These are phyloP conservation scores for Lipomyces starkeyi DNA, from an alignment of 805 yeast species.

Conservation along the genomic window DNA sequence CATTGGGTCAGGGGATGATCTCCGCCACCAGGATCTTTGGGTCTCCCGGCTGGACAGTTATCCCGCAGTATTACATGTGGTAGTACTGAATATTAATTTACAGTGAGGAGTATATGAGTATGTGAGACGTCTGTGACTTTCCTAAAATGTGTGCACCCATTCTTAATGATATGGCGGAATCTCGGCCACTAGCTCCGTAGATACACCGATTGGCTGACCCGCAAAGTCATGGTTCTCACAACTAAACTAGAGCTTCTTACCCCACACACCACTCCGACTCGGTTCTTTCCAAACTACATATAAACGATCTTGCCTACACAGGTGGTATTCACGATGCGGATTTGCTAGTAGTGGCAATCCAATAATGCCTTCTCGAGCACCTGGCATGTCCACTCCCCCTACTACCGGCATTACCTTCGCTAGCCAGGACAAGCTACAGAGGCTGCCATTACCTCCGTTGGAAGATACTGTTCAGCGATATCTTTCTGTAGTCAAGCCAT, in stretches of 20 bases:
- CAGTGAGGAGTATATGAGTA: not conserved
- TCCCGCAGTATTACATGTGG: too few relatives aligned
- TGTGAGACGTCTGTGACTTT: not conserved
- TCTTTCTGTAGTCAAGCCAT: slow-evolving; percentile 70
- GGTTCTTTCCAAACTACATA: not conserved
- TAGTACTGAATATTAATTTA: too few relatives aligned
- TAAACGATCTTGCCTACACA: not conserved
- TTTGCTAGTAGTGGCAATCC: not conserved
- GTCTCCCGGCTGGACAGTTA: too few relatives aligned
- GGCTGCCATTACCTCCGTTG: slow-evolving; percentile 82
- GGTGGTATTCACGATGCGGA: not conserved
- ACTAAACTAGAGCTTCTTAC: not conserved
- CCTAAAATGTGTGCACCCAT: not conserved
- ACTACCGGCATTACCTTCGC: slow-evolving; percentile 57
- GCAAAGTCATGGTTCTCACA: too few relatives aligned
- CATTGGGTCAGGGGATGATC: not conserved
- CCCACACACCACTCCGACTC: not conserved
- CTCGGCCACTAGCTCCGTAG: not conserved
- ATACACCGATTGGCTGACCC: not conserved
- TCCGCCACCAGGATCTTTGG: too few relatives aligned
- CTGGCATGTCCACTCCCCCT: slow-evolving; percentile 2
- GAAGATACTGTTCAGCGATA: slow-evolving; percentile 70
- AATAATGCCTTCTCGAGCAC: slow-evolving; percentile 1
- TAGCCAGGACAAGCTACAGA: slow-evolving; percentile 62
- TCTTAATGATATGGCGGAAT: not conserved